phyloP scores from a whole-genome alignment of 805 yeast genomes.

The Pichia nanzhaoensis region DNA sequence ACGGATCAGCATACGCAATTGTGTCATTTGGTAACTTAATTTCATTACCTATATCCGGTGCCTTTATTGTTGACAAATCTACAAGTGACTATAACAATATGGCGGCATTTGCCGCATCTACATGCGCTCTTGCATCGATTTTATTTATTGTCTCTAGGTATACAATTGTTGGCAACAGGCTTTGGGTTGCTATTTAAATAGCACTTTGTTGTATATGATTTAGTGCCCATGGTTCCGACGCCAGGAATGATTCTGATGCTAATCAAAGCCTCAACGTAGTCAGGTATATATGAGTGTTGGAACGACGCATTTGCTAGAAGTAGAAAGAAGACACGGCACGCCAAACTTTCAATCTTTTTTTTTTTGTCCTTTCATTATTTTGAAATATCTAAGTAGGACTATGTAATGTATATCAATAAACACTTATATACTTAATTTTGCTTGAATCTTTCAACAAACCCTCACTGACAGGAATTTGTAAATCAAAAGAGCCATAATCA shows the following conservation, averaged over 20 bases:
- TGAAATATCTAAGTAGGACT: no score
- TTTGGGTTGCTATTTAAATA: slow-evolving; percentile 16
- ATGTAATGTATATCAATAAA: no score
- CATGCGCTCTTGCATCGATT: slow-evolving; percentile 26
- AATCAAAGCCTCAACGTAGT: no score
- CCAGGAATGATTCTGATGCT: no score
- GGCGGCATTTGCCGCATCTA: slow-evolving; percentile 27
- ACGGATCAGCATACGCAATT: slow-evolving; percentile 58
- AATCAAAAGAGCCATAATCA: no score
- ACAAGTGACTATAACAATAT: slow-evolving; percentile 29
- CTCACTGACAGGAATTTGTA: no score
- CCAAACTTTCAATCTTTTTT: not conserved
- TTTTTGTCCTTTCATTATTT: no score
- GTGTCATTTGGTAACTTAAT: slow-evolving; percentile 45
- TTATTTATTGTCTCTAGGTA: slow-evolving; percentile 40
- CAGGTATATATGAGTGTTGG: no score
- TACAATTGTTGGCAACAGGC: slow-evolving; percentile 37
- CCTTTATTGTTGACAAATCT: slow-evolving; percentile 31
- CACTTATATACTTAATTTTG: not conserved
- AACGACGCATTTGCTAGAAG: no score
- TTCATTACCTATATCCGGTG: slow-evolving; percentile 41
- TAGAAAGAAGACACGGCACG: slow-evolving; percentile 15
- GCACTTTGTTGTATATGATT: no score
- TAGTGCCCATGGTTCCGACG: no score
- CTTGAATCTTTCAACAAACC: no score